Base-by-base conservation (phyloP, 2,329 filamentous ascomycete genomes). In the Fusarium verrucosum region DNA sequence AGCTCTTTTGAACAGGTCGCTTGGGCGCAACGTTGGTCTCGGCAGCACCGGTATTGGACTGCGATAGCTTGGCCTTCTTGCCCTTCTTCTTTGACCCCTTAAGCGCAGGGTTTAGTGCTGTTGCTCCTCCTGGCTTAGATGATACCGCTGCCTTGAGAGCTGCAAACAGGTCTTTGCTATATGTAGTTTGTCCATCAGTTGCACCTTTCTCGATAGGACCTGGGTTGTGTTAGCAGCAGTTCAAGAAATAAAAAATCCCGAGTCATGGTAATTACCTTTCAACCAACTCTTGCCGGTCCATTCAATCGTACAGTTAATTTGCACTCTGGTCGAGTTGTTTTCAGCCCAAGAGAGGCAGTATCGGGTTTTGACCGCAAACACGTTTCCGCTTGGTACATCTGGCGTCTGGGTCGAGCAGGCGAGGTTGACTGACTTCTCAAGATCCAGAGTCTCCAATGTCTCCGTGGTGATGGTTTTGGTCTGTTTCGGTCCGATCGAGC, bases 271-370 rank as follows among this genome's bases (percentile, higher is more conserved):
- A 82, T 74, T 81, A 96, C 94, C 92, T 81, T 95, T 97, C 41
- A 99, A 81, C 95, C 95, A 99, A 80, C 94, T 97, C 83, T 98
- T 99, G 70, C 94, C 94, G 5, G 90, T 89, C 96, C 96, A 99
- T 73, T 99, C 96, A 38, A 97, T 91, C 3, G 88, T 90, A 75
- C 92, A 97, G 68, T 90, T 97, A 79, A 94, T 90, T 62, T 95
- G 87, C 26, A 99, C 80, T 25, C 93, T 86, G 2, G 96, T 99
- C 35, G 87, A 82, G 72, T 97, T 97, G 62, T 89, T 89, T 46
- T 95, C 88, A 5, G 89, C 93, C 95, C 95, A 99, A 47, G 92
- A 92, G 20, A 99, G 83, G 73, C 96, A 97, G 73, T 98, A 99
- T 70, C 91, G 92, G 4, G 95, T 99, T 78, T 97, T 98, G 41